Percentiles rank a stretch among this genome's conserved stretches.
phyloP scores from a whole-genome alignment of 192 early-diverging fungal genomes.

The Entrophospora sp. region DNA sequence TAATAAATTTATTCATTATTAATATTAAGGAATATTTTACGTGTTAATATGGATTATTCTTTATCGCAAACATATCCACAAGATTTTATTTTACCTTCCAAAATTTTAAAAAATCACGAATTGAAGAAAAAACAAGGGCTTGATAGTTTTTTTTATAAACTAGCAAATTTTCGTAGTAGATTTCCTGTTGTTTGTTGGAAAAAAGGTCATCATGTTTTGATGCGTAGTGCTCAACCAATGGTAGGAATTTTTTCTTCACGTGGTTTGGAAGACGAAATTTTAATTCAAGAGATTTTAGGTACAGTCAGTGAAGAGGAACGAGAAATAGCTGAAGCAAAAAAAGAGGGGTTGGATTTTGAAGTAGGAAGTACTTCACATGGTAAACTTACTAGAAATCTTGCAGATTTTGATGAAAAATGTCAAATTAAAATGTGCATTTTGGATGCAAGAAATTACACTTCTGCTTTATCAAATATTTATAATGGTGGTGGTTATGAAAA shows the following conservation, averaged over 20 bases:
- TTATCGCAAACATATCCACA: too few relatives aligned
- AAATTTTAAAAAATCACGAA: conserved; percentile 26
- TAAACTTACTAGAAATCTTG: background rate
- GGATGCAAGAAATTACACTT: conserved; percentile 28
- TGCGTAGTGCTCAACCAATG: conserved; percentile 38
- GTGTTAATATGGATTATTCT: too few relatives aligned
- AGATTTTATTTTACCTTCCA: conserved; percentile 29
- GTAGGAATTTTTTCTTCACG: conserved; percentile 30
- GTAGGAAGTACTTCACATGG: too few relatives aligned
- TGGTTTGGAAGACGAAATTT: conserved; percentile 31
- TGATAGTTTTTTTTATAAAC: conserved; percentile 25
- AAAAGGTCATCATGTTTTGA: conserved; percentile 25
- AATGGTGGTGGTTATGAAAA: conserved; percentile 33
- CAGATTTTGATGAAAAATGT: background rate
- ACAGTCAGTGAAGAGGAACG: conserved; percentile 21
- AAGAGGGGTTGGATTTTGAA: background rate
- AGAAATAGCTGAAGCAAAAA: background rate
- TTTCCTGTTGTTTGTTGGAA: conserved; percentile 38
- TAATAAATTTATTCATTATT: too few relatives aligned
- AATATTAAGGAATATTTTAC: too few relatives aligned
- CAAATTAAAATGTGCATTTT: conserved; percentile 31
- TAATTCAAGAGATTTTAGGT: conserved; percentile 27
- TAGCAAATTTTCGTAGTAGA: conserved; percentile 24
- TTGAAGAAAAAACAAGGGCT: too few relatives aligned
- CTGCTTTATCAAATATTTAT: conserved; percentile 31